Conservation (phyloP, 305 asterid species). For the Solanum hybrid region DNA sequence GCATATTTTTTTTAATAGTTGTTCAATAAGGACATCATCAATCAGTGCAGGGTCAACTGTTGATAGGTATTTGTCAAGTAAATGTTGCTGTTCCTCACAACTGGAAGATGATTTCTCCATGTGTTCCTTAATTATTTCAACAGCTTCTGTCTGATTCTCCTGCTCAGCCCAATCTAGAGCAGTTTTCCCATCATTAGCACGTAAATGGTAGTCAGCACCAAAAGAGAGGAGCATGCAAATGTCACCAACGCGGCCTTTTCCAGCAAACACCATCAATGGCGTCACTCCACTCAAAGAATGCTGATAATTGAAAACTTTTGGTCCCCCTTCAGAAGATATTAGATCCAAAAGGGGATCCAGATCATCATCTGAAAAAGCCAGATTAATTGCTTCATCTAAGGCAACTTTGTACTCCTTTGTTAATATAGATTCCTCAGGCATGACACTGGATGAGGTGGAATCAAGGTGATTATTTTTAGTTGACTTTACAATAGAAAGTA, state of each 20-base stretch:
- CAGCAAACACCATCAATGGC: slow-evolving; percentile 86
- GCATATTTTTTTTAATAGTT: slow-evolving; percentile 62
- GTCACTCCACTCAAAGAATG: slow-evolving; percentile 72
- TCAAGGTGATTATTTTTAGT: slow-evolving; percentile 23
- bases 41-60: slow-evolving; percentile 59
- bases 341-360: slow-evolving; percentile 66
- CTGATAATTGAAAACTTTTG: slow-evolving; percentile 47
- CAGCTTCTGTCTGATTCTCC: slow-evolving; percentile 49
- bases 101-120: slow-evolving; percentile 36
- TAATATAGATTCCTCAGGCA: slow-evolving; percentile 30
- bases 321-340: slow-evolving; percentile 51
- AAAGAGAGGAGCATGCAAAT: slow-evolving; percentile 84
- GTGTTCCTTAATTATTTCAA: slow-evolving; percentile 49
- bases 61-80: slow-evolving; percentile 66
- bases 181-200: slow-evolving; percentile 50
- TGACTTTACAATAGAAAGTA: slow-evolving; percentile 53
- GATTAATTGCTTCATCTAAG: slow-evolving; percentile 75
- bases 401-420: slow-evolving; percentile 54
- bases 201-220: slow-evolving; percentile 58
- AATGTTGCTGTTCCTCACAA: slow-evolving; percentile 39
- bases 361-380: slow-evolving; percentile 58
- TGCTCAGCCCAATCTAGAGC: slow-evolving; percentile 71
- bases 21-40: slow-evolving; percentile 76
- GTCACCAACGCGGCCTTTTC: slow-evolving; percentile 67
- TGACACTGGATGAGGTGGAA: slow-evolving; percentile 17